Evolutionary conservation across 2,329 filamentous ascomycete genomes (phyloP), one percentile per base, ranked within the genome.

Genomic region (Blumeriella jaapii): DNA sequence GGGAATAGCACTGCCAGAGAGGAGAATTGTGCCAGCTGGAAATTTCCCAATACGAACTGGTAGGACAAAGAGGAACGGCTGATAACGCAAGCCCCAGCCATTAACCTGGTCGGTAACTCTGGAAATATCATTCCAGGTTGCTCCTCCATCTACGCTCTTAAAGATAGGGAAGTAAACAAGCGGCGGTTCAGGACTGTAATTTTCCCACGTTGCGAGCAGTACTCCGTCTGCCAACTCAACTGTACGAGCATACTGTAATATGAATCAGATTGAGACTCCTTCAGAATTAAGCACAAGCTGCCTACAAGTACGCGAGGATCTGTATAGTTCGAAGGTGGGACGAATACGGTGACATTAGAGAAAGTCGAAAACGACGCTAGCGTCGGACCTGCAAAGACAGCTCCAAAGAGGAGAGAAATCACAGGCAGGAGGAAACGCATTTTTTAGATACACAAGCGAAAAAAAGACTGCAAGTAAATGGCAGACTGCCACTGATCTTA

Each of bases 11-110:
- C 59, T 59, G 19, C 58, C 58, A 46, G 75, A 65, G 6, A 69
- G 55, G 7, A 84, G 61, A 13, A 85, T 59, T 0, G 78, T 82
- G 2, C 78, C 80, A 3, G 66, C 67, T 1, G 64, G 58, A 50
- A 67, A 82, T 2, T 63, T 60, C 12, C 68, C 78, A 31, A 82
- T 61, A 3, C 59, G 54, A 26, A 68, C 59, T 0, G 73, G 68
- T 3, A 84, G 65, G 44, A 74, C 65, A 48, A 79, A 81, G 10
- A 84, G 61, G 54, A 72, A 70, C 0, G 80, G 80, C 49, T 84
- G 80, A 49, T 81, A 82, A 18, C 75, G 67, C 35, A 82, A 54
- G 13, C 79, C 79, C 61, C 70, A 74, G 26, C 67, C 67, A 44
- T 80, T 76, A 18, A 69, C 71, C 31, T 69, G 64, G 51, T 84